Conservation (phyloP, 768 basidiomycete genomes). For the Atractiella rhizophila region DNA sequence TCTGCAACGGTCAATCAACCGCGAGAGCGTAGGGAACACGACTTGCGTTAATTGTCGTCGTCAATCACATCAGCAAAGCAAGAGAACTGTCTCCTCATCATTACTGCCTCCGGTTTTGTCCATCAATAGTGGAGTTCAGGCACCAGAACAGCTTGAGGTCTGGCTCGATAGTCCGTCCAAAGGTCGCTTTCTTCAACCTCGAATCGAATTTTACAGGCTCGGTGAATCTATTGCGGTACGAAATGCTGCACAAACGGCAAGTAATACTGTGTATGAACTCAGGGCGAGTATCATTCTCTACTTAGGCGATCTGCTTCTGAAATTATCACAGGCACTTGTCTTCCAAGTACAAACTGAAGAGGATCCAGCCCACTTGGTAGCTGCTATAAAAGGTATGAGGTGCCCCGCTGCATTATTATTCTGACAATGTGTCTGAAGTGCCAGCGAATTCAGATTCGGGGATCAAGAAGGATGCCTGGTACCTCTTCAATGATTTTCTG, state of each 20-base stretch:
- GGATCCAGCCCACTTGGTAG: constrained; percentile 55
- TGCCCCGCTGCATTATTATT: not conserved
- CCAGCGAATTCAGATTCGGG: constrained; percentile 36
- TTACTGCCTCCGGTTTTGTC: constrained; percentile 55
- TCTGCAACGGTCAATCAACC: constrained; percentile 46
- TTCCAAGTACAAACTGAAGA: constrained; percentile 51
- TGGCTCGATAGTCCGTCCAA: constrained; percentile 42
- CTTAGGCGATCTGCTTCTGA: not conserved
- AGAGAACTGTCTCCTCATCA: constrained; percentile 32
- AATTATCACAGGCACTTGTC: constrained; percentile 38
- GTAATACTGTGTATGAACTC: constrained; percentile 39
- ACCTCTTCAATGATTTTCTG: constrained; percentile 86
- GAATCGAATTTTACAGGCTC: constrained; percentile 13
- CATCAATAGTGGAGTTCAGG: constrained; percentile 57
- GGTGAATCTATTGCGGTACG: constrained; percentile 27
- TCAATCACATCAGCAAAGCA: constrained; percentile 43
- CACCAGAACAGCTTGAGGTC: constrained; percentile 41
- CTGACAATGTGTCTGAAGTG: constrained; percentile 25
- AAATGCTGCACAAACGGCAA: constrained; percentile 31
- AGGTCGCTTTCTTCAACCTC: constrained; percentile 33
- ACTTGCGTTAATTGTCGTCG: constrained; percentile 63
- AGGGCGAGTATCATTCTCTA: constrained; percentile 29
- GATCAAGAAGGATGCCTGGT: constrained; percentile 40
- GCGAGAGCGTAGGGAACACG: constrained; percentile 61
- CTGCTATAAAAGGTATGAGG: constrained; percentile 39